Conservation (phyloP, 1,284 basidiomycete species). For the Takashimella tepidaria region DNA sequence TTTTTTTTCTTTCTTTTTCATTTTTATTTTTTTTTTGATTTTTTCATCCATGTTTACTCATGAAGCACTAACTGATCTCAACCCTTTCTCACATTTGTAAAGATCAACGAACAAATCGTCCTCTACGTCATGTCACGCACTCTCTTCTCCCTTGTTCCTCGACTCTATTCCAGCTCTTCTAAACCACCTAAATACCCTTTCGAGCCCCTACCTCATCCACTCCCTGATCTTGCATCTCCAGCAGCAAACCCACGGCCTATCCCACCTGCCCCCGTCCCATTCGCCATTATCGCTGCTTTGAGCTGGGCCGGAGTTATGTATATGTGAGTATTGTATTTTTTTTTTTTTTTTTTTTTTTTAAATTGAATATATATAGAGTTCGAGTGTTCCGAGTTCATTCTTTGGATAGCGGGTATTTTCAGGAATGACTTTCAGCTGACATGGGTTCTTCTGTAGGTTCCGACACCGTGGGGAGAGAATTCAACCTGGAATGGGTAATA, state of each 20-base stretch:
- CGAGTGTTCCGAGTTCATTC: too few species aligned
- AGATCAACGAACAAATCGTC: conserved; percentile 98
- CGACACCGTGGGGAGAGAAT: conserved; percentile 76
- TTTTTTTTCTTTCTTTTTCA: neutral
- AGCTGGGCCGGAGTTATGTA: conserved; percentile 98
- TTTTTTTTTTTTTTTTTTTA: neutral
- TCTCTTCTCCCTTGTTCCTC: conserved; percentile 78
- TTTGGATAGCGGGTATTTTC: neutral
- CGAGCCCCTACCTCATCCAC: conserved; percentile 36
- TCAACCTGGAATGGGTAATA: conserved; percentile 77
- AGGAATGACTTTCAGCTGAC: neutral
- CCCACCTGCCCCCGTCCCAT: conserved; percentile 74
- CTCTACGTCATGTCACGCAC: conserved; percentile 90
- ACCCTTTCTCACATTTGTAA: neutral
- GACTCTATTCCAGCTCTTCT: conserved; percentile 49
- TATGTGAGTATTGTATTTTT: conserved; percentile 46
- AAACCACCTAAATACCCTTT: conserved; percentile 36
- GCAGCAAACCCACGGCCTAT: conserved; percentile 56
- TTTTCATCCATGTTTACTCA: neutral
- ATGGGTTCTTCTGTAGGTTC: conserved; percentile 50
- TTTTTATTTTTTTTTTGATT: neutral
- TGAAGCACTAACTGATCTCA: neutral
- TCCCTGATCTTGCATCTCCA: conserved; percentile 35
- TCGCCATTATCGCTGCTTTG: conserved; percentile 81
- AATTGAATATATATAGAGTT: neutral